A percentile compares a stretch with the other conserved stretches of the same genome.
phyloP scores from a whole-genome alignment of 2,329 filamentous ascomycete species.

The Fusarium compactum region DNA sequence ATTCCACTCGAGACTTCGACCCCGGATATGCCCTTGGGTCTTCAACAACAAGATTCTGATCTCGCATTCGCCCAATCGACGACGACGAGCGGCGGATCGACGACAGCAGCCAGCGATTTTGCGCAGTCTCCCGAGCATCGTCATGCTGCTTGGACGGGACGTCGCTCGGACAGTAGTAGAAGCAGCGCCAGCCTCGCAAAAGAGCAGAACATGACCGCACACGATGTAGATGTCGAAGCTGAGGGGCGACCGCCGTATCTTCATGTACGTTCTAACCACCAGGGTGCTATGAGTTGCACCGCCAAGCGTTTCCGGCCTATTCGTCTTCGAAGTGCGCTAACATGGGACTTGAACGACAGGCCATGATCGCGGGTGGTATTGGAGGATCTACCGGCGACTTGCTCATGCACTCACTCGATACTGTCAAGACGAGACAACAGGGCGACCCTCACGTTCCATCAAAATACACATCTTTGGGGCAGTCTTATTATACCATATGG shows the following conservation, averaged over 20 bases:
- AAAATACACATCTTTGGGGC: constrained; percentile 90
- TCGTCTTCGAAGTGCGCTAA: constrained; percentile 36
- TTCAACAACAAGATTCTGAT: constrained; percentile 42
- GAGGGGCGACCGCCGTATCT: constrained; percentile 60
- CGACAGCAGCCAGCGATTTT: constrained; percentile 40
- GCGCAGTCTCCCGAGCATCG: constrained; percentile 46
- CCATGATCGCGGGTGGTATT: constrained; percentile 94
- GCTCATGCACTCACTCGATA: constrained; percentile 98
- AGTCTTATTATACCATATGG: constrained; percentile 92
- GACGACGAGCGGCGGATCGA: constrained; percentile 30
- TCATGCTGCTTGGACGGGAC: constrained; percentile 50
- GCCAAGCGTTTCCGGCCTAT: constrained; percentile 3
- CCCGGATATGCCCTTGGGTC: constrained; percentile 46
- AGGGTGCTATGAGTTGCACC: not conserved
- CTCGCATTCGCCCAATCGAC: constrained; percentile 42
- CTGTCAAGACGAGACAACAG: constrained; percentile 97
- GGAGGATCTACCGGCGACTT: constrained; percentile 95
- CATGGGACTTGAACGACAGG: constrained; percentile 61
- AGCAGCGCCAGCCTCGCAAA: constrained; percentile 37
- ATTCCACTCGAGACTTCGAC: constrained; percentile 4
- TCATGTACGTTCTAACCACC: constrained; percentile 52
- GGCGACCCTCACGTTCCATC: constrained; percentile 93
- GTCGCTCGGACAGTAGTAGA: constrained; percentile 46
- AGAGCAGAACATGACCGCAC: constrained; percentile 52
- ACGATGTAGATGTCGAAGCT: constrained; percentile 56